Conservation (phyloP, 2,329 filamentous ascomycete genomes). For the Colletotrichum endophyticum region DNA sequence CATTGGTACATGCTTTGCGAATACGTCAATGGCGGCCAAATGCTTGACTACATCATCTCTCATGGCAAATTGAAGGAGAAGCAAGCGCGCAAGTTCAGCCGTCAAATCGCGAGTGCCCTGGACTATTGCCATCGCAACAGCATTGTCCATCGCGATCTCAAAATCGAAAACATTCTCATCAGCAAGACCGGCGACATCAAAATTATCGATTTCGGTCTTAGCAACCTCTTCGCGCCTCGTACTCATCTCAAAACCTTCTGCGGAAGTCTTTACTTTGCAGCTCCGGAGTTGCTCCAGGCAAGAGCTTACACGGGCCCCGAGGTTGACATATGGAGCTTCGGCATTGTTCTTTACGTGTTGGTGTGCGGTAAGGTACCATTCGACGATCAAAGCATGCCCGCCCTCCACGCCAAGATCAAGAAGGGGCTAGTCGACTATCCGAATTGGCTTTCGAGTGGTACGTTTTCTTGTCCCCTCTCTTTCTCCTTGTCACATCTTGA, state of each 20-base stretch:
- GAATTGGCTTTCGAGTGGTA: conserved; percentile 88
- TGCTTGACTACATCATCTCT: conserved; percentile 99
- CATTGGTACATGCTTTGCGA: conserved; percentile 99
- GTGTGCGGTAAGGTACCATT: conserved; percentile 98
- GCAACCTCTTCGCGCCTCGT: conserved; percentile 90
- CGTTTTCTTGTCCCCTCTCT: conserved; percentile 33
- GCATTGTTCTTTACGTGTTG: conserved; percentile 94
- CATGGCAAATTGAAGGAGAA: conserved; percentile 98
- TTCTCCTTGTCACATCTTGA: background rate
- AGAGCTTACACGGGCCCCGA: conserved; percentile 95
- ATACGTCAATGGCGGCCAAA: conserved; percentile 97
- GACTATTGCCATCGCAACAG: conserved; percentile 99
- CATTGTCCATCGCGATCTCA: conserved; percentile 95
- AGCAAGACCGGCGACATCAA: conserved; percentile 99
- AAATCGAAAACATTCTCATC: conserved; percentile 99
- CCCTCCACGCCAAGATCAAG: conserved; percentile 98
- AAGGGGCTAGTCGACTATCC: conserved; percentile 96
- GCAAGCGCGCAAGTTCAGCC: conserved; percentile 95
- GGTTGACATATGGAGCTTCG: conserved; percentile 98
- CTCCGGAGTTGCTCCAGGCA: conserved; percentile 91
- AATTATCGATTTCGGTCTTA: conserved; percentile 97
- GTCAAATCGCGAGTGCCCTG: conserved; percentile 93
- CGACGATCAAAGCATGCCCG: conserved; percentile 98
- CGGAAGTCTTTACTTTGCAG: conserved; percentile 96
- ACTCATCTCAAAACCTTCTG: conserved; percentile 94